Evolutionary conservation across 192 early-diverging fungal species (phyloP).

Genomic region (Backusella macrospora): DNA sequence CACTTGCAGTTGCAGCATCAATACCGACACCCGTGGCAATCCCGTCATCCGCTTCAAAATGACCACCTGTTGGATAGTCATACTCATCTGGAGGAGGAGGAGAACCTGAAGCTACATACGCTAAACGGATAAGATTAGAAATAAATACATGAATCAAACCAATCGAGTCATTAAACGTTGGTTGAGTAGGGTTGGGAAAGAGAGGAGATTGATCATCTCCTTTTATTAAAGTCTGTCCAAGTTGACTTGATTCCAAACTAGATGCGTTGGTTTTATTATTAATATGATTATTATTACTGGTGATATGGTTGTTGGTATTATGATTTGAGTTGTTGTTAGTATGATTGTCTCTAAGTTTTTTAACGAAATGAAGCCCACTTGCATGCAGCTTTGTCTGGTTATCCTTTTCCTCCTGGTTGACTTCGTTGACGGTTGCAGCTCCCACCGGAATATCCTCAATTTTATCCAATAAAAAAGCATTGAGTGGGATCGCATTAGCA

Average conservation of each 20-base stretch:
- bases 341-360: conserved; percentile 31
- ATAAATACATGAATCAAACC: conserved; percentile 55
- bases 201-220: conserved; percentile 56
- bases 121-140: conserved; percentile 53
- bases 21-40: conserved; percentile 64
- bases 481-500: conserved; percentile 65
- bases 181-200: conserved; percentile 57
- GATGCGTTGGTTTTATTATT: background rate
- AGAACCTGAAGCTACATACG: conserved; percentile 63
- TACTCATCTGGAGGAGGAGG: conserved; percentile 59
- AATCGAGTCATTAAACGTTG: conserved; percentile 58
- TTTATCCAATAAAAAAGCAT: conserved; percentile 54
- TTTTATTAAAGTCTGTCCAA: conserved; percentile 35
- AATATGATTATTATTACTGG: conserved; percentile 21
- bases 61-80: conserved; percentile 50
- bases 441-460: conserved; percentile 39
- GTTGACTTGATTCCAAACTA: conserved; percentile 3
- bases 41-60: conserved; percentile 52
- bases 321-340: background rate
- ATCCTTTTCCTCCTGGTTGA: conserved; percentile 14
- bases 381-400: conserved; percentile 20
- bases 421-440: conserved; percentile 23
- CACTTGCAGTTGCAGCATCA: conserved; percentile 57
- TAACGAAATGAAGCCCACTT: conserved; percentile 36
- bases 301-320: no score